These are phyloP conservation scores for Kazachstania sp. DNA, from an alignment of 1,139 yeast species.

Conservation along the genomic window DNA sequence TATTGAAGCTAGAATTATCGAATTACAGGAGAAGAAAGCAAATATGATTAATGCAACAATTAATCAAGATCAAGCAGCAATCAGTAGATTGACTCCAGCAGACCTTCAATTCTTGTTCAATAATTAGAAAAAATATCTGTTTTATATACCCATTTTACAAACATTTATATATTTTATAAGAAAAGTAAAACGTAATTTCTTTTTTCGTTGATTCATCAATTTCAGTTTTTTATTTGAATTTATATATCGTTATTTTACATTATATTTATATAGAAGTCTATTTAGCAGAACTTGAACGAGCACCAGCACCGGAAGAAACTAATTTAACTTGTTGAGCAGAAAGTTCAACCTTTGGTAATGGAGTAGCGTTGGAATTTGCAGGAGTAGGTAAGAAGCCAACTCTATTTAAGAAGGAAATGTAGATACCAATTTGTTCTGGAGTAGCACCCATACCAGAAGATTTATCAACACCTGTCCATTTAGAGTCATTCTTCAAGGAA, in stretches of 20 bases:
- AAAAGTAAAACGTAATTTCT: too few species aligned
- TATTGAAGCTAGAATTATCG: constrained; percentile 91
- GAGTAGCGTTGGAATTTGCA: constrained; percentile 33
- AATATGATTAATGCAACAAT: constrained; percentile 96
- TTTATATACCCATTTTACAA: background rate
- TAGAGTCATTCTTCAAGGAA: constrained; percentile 52
- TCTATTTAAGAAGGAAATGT: constrained; percentile 68
- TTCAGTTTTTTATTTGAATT: background rate
- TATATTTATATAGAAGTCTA: background rate
- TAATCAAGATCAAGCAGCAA: constrained; percentile 84
- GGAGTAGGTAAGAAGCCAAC: constrained; percentile 74
- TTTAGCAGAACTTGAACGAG: constrained; percentile 47
- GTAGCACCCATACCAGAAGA: constrained; percentile 70
- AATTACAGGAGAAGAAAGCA: constrained; percentile 92
- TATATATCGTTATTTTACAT: background rate
- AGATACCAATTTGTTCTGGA: constrained; percentile 56
- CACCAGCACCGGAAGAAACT: constrained; percentile 78
- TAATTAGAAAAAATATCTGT: constrained; percentile 36
- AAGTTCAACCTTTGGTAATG: constrained; percentile 53
- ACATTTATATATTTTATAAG: background rate
- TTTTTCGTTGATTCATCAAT: background rate
- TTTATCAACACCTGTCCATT: constrained; percentile 56
- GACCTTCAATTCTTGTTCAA: constrained; percentile 89
- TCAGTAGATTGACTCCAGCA: constrained; percentile 78
- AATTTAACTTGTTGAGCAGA: constrained; percentile 53